A percentile compares a stretch with the other conserved stretches of the same genome.
Evolutionary conservation across 1,139 yeast genomes (phyloP).

Genomic region (Debaryomyces singareniensis): DNA sequence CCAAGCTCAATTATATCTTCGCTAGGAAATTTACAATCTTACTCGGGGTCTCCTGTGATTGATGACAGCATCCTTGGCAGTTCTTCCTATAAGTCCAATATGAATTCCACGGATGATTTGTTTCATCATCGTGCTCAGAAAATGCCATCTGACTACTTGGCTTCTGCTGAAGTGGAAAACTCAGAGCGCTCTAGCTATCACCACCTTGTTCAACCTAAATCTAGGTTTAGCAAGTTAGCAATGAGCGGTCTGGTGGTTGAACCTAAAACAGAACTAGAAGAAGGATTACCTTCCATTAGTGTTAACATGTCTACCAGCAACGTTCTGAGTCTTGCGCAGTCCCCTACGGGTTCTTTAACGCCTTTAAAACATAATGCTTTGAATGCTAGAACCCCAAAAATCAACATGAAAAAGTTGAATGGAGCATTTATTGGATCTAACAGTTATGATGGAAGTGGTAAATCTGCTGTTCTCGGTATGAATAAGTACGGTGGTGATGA

Average conservation of each 20-base stretch:
- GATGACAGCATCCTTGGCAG: too few relatives aligned
- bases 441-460: not conserved
- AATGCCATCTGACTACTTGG: not conserved
- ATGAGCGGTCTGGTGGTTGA: conserved; percentile 36
- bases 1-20: conserved; percentile 17
- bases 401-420: not conserved
- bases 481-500: not conserved
- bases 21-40: conserved; percentile 11
- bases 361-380: not conserved
- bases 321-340: conserved; percentile 12
- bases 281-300: conserved; percentile 36
- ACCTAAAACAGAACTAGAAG: conserved; percentile 19
- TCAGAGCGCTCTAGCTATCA: conserved; percentile 13
- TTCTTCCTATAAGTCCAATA: too few relatives aligned
- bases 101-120: not conserved
- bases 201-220: conserved; percentile 43
- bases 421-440: not conserved
- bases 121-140: too few relatives aligned
- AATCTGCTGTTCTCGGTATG: not conserved
- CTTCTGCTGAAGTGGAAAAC: not conserved
- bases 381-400: not conserved
- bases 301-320: conserved; percentile 32
- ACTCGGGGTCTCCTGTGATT: conserved; percentile 8
- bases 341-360: conserved; percentile 2
- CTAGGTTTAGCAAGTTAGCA: conserved; percentile 20